Base-by-base conservation (phyloP, 2,329 filamentous ascomycete genomes). In the Lecanicillium sp. region DNA sequence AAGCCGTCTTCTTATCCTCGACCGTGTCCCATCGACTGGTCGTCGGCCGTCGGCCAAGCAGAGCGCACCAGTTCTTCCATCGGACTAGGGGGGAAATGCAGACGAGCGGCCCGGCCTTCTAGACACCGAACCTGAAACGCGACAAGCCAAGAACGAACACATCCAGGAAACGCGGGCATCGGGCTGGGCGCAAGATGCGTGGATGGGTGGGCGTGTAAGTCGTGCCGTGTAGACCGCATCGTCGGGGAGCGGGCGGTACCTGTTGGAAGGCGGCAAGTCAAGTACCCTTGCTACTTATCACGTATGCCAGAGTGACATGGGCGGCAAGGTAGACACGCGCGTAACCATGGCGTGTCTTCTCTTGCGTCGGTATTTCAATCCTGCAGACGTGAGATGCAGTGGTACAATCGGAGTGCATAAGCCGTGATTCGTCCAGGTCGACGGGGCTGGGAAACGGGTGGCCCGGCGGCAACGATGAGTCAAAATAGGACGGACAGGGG, bases 111-210 rank as follows among this genome's bases (percentile, higher is more conserved):
- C 35, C 16, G 30, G 17, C n/a, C 39, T 33, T 33, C 19, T 15
- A 34, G 30, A 30, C 15, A 33, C 28, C 11, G 35, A 33, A 39
- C 36, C 40, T 42, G 40, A 42, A 42, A 42, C 40, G 37, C 36
- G 40, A 34, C n/a, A n/a, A n/a, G n/a, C n/a, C n/a, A n/a, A n/a
- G n/a, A 16, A 8, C 16, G 25, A 25, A 31, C 12, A 13, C 22
- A 32, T 37, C 18, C 20, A 30, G 33, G 14, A 31, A 9, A 15
- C 8, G 18, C 32, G 32, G 9, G 28, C 29, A 25, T 20, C 20
- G 36, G 33, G 20, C 13, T 22, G 30, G 27, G 27, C 28, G 22
- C 17, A 28, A 33, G 27, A 25, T 36, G 29, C 33, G 39, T 35
- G n/a, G n/a, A n/a, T n/a, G n/a, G n/a, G 33, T 37, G 35, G 37